A percentile compares a stretch with the other conserved stretches of the same genome.
Conservation (phyloP, 441 rosid genomes). For the Viola pubescens region DNA sequence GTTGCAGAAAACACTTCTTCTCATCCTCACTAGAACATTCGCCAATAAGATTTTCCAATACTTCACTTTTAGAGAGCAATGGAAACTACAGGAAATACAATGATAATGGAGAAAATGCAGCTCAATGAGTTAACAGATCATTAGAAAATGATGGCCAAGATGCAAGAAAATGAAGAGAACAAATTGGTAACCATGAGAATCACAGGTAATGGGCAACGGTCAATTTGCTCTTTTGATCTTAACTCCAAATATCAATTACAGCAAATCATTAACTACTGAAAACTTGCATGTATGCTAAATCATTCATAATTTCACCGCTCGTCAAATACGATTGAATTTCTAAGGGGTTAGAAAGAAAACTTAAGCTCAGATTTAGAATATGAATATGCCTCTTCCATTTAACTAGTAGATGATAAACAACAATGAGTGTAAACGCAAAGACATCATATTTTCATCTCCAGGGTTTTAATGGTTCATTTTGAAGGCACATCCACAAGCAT, state of each 20-base stretch:
- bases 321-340: too few relatives aligned
- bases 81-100: slow-evolving; percentile 54
- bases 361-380: too few relatives aligned
- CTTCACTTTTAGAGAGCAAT: slow-evolving; percentile 70
- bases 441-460: not conserved
- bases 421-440: too few relatives aligned
- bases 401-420: too few relatives aligned
- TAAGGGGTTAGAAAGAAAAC: too few relatives aligned
- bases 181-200: not conserved
- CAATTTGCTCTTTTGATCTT: too few relatives aligned
- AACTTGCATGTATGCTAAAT: too few relatives aligned
- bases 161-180: not conserved
- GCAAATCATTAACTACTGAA: too few relatives aligned
- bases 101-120: not conserved
- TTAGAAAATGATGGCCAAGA: not conserved
- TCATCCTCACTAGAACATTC: slow-evolving; percentile 30
- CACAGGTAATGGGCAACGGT: not conserved
- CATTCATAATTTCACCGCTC: too few relatives aligned
- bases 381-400: too few relatives aligned
- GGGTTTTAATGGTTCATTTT: not conserved
- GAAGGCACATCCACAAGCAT: not conserved
- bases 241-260: too few relatives aligned
- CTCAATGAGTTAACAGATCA: not conserved
- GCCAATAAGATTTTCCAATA: slow-evolving; percentile 46
- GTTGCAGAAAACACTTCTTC: slow-evolving; percentile 39